Conservation (phyloP, 257 asterid species). For the Eucommia ulmoides region DNA sequence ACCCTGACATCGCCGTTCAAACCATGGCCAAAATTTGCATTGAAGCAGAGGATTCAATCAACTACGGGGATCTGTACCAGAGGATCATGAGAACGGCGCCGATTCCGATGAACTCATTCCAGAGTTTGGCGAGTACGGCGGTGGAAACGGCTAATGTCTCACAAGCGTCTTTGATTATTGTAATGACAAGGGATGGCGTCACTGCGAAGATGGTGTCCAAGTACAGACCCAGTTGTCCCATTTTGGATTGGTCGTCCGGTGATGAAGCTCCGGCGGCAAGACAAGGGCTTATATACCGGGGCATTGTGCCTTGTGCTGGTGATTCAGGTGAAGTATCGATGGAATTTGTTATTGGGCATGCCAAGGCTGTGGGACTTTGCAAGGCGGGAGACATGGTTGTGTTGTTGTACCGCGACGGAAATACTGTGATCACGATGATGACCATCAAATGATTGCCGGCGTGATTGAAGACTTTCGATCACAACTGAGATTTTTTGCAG, state of each 20-base stretch:
- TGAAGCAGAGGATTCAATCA: slow-evolving; percentile 78
- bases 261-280: slow-evolving; percentile 77
- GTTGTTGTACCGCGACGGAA: slow-evolving; percentile 69
- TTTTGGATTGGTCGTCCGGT: slow-evolving; percentile 73
- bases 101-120: slow-evolving; percentile 80
- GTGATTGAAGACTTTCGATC: no score
- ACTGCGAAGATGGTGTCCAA: slow-evolving; percentile 84
- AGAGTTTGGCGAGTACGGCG: slow-evolving; percentile 72
- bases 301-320: slow-evolving; percentile 66
- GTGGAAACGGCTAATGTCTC: slow-evolving; percentile 72
- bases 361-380: slow-evolving; percentile 48
- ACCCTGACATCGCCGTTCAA: slow-evolving; percentile 67
- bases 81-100: slow-evolving; percentile 70
- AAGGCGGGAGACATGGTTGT: slow-evolving; percentile 62
- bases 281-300: slow-evolving; percentile 75
- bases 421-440: slow-evolving; percentile 69
- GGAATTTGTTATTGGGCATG: slow-evolving; percentile 46
- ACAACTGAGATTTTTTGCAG: no score
- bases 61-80: slow-evolving; percentile 56
- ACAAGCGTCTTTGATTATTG: slow-evolving; percentile 58
- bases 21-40: slow-evolving; percentile 71
- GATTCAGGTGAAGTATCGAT: slow-evolving; percentile 72
- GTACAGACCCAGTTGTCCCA: slow-evolving; percentile 78
- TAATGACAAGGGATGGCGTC: slow-evolving; percentile 75
- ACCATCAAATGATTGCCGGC: slow-evolving; percentile 40